Base-by-base conservation (phyloP, 148 eudicot species). In the Rhododendron mucronatum region DNA sequence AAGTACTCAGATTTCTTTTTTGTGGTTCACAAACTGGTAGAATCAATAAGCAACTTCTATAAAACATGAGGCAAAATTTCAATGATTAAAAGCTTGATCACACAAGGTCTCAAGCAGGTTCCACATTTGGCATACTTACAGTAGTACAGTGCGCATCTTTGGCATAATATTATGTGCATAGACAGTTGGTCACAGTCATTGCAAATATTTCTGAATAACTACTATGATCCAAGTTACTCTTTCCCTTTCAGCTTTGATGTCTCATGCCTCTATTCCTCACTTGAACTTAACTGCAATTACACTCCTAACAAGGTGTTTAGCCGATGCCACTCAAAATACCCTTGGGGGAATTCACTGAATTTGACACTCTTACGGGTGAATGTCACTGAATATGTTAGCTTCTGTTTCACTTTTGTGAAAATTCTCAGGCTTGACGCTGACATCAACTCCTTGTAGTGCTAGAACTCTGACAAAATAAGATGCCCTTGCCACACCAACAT, bases 401-500 rank as follows among this genome's bases (percentile, higher is more conserved):
- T 75, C 57, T 86, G 87, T 57, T 88, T 88, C 30, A 73, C 14
- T 76, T 83, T 20, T 0, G 84, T 65, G 7, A 28, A 80, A 81
- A 47, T 45, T 80, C 12, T 75, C 28, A 16, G 88, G 88, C 50
- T 73, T 75, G 57, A 85, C 80, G 3, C 37, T 81, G 16, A 90
- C 71, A 74, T 48, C 51, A 45, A 86, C 86, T 23, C 88, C 88
- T 0, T 35, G 59, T 18, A 85, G 88, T 71, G 86, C 35, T 2
- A 77, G 50, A 51, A 88, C 55, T 39, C 48, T 79, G 9, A 79
- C 86, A 20, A 28, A 45, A 35, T 88, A 88, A 8, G 88, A 45
- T 12, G 91, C 76, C 7, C 53, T 26, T 10, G 84, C 78, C 59
- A 83, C 82, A 4, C 92, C 91, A 65, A 85, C 91, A 41, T 86